phyloP scores from a whole-genome alignment of 306 rosid species.

The Acmispon strigosus region DNA sequence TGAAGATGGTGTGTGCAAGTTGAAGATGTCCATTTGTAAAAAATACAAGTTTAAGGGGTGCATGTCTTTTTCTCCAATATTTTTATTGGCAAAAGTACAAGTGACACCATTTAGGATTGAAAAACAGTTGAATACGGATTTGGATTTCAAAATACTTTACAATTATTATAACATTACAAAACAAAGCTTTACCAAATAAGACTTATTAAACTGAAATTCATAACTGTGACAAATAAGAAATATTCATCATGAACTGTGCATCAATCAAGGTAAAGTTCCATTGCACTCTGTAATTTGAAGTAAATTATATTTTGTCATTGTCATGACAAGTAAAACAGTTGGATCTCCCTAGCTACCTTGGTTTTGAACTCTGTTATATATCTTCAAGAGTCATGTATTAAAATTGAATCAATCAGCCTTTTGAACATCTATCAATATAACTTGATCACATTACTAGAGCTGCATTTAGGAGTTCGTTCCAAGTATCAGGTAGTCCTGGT shows the following conservation, averaged over 20 bases:
- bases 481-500: slow-evolving; percentile 91
- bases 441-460: slow-evolving; percentile 36
- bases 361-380: not conserved
- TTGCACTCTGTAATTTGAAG: not conserved
- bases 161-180: too few relatives aligned
- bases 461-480: slow-evolving; percentile 82
- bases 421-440: slow-evolving; percentile 15
- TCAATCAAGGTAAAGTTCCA: not conserved
- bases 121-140: too few relatives aligned
- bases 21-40: too few relatives aligned
- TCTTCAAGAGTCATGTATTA: slow-evolving; percentile 17
- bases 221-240: slow-evolving; percentile 1
- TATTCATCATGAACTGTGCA: slow-evolving; percentile 11
- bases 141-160: too few relatives aligned
- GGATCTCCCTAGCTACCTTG: not conserved
- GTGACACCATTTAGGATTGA: too few relatives aligned
- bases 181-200: too few relatives aligned
- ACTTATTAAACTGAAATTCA: too few relatives aligned
- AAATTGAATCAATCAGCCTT: slow-evolving; percentile 18
- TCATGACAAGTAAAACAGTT: not conserved
- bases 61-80: too few relatives aligned
- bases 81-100: too few relatives aligned
- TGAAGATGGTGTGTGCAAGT: too few relatives aligned
- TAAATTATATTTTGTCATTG: not conserved
- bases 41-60: too few relatives aligned